These are phyloP conservation scores for Termitomyces sp. DNA, from an alignment of 768 basidiomycete genomes.

Conservation along the genomic window DNA sequence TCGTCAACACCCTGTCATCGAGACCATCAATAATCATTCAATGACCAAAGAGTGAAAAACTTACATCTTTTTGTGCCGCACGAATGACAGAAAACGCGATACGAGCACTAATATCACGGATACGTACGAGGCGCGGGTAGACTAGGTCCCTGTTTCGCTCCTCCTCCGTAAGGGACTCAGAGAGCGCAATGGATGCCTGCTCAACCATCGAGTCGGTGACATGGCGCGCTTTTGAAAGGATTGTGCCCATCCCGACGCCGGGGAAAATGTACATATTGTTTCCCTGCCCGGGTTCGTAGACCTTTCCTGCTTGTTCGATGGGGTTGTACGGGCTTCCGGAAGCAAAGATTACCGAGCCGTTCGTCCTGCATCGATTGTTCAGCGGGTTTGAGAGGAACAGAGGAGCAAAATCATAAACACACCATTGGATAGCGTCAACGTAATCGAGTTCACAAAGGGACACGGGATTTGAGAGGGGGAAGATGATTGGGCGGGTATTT, in stretches of 20 bases:
- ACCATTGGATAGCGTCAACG: constrained; percentile 57
- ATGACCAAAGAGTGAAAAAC: constrained; percentile 11
- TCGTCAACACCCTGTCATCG: constrained; percentile 37
- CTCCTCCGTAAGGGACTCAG: constrained; percentile 50
- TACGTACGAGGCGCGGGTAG: constrained; percentile 65
- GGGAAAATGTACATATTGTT: constrained; percentile 80
- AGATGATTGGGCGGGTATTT: constrained; percentile 73
- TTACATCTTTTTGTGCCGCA: constrained; percentile 60
- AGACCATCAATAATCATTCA: background rate
- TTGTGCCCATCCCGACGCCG: constrained; percentile 58
- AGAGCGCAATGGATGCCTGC: constrained; percentile 57
- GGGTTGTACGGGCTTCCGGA: constrained; percentile 68
- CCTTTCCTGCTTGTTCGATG: constrained; percentile 42
- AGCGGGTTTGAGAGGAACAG: background rate
- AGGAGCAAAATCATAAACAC: constrained; percentile 7
- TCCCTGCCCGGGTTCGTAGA: constrained; percentile 66
- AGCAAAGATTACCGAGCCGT: constrained; percentile 67
- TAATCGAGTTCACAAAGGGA: constrained; percentile 60
- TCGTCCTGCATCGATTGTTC: constrained; percentile 41
- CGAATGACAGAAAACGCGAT: constrained; percentile 64
- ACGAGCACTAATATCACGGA: constrained; percentile 61
- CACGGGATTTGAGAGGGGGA: constrained; percentile 77
- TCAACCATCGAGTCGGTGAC: constrained; percentile 73
- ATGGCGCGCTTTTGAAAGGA: constrained; percentile 52
- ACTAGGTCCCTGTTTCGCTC: constrained; percentile 55